Conservation (phyloP, 768 basidiomycete species). For the Termitomyces sp. region DNA sequence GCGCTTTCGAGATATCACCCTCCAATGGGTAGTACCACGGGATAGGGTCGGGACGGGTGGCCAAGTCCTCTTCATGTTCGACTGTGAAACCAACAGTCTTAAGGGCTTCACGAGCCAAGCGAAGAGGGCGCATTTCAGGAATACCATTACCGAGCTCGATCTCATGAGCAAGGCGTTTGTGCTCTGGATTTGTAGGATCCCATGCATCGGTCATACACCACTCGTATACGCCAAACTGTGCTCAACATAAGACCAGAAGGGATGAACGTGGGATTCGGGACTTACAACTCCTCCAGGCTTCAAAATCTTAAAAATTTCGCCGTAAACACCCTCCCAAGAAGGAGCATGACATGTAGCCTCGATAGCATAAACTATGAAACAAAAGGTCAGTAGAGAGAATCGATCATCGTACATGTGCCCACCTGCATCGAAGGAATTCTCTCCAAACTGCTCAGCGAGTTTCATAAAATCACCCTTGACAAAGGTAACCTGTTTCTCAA, state of each 20-base stretch:
- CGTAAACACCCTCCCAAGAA: conserved; percentile 92
- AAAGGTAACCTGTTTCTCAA: conserved; percentile 74
- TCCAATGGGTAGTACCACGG: conserved; percentile 98
- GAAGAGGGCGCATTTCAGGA: conserved; percentile 88
- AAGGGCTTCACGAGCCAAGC: conserved; percentile 68
- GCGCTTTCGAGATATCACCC: conserved; percentile 88
- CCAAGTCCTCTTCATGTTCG: conserved; percentile 91
- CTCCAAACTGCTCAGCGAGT: conserved; percentile 84
- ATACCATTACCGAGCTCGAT: conserved; percentile 97
- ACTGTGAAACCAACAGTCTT: conserved; percentile 81
- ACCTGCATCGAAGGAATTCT: conserved; percentile 94
- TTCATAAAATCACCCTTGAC: conserved; percentile 98
- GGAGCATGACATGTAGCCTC: conserved; percentile 98
- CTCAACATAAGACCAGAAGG: neutral
- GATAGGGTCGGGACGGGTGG: conserved; percentile 69
- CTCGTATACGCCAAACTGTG: conserved; percentile 94
- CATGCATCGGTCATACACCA: conserved; percentile 98
- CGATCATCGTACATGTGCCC: conserved; percentile 17
- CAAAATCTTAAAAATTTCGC: conserved; percentile 86
- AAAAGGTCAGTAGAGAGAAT: neutral
- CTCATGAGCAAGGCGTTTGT: conserved; percentile 87
- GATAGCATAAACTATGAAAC: conserved; percentile 83
- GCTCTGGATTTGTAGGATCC: conserved; percentile 79
- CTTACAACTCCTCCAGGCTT: conserved; percentile 94
- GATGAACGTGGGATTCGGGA: conserved; percentile 10